A percentile compares a stretch with the other conserved stretches of the same genome.
Evolutionary conservation across 257 asterid species (phyloP).

Genomic region (Nicotiana sylvestris): DNA sequence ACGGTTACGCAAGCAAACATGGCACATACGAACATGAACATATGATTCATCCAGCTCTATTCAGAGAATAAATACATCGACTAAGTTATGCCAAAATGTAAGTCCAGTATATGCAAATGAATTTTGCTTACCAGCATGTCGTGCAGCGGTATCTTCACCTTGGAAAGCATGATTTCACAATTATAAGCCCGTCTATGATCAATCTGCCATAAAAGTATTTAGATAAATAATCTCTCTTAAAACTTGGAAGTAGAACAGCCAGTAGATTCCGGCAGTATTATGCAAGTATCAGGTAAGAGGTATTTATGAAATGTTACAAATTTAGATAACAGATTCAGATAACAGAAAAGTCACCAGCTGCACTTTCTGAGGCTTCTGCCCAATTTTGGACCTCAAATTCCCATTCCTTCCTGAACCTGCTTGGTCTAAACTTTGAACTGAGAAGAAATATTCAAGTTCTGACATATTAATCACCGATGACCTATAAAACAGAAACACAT

Average conservation of each 20-base stretch:
- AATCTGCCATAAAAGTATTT: slow-evolving; percentile 44
- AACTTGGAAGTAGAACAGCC: background rate
- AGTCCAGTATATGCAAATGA: background rate
- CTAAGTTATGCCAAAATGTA: background rate
- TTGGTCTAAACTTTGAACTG: slow-evolving; percentile 43
- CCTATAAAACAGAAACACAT: slow-evolving; percentile 45
- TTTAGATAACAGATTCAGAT: background rate
- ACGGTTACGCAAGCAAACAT: background rate
- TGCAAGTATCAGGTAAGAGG: slow-evolving; percentile 2
- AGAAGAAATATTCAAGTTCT: slow-evolving; percentile 84
- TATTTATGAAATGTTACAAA: background rate
- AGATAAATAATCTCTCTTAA: slow-evolving; percentile 1
- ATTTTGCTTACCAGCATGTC: slow-evolving; percentile 24
- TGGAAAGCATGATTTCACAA: slow-evolving; percentile 88
- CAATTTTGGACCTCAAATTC: slow-evolving; percentile 26
- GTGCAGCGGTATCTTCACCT: slow-evolving; percentile 79
- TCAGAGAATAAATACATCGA: background rate
- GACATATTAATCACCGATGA: slow-evolving; percentile 69
- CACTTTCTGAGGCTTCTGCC: slow-evolving; percentile 60
- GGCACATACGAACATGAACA: background rate
- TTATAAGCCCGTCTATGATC: slow-evolving; percentile 86
- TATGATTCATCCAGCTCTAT: background rate
- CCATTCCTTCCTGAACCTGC: slow-evolving; percentile 24
- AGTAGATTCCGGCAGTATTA: background rate
- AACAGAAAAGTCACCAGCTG: slow-evolving; percentile 50